These are phyloP conservation scores for Blastobotrys ciferrii DNA, from an alignment of 1,139 yeast species.

Conservation along the genomic window DNA sequence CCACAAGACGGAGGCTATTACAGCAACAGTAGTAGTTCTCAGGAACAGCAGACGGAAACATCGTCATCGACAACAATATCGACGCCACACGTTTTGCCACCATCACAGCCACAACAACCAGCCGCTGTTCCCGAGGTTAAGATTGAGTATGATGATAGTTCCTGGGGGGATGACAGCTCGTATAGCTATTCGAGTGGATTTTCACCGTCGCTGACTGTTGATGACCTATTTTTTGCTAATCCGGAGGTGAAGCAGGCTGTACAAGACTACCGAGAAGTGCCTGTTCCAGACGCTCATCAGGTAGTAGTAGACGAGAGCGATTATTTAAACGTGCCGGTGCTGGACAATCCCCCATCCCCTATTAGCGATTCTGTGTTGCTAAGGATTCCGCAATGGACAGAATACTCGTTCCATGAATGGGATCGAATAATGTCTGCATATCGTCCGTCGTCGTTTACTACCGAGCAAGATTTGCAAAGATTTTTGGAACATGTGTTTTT, in stretches of 20 bases:
- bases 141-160: neutral
- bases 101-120: neutral
- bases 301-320: neutral
- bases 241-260: neutral
- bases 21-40: too few species aligned
- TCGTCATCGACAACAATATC: neutral
- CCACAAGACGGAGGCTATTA: neutral
- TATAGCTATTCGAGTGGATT: neutral
- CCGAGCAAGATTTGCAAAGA: constrained; percentile 20
- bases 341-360: constrained; percentile 13
- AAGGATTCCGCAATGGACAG: constrained; percentile 22
- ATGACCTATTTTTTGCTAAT: neutral
- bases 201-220: constrained; percentile 2
- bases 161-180: neutral
- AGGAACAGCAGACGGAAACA: too few species aligned
- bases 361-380: constrained; percentile 17
- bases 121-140: constrained; percentile 3
- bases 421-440: constrained; percentile 23
- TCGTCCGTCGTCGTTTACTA: constrained; percentile 21
- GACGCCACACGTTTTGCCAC: neutral
- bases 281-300: constrained; percentile 3
- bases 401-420: constrained; percentile 20
- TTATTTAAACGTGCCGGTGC: constrained; percentile 8
- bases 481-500: constrained; percentile 21
- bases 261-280: constrained; percentile 7